Percentiles rank a stretch among this genome's conserved stretches.
These are phyloP conservation scores for Aspergillus aculeatus DNA, from an alignment of 2,329 filamentous ascomycete species.

Conservation along the genomic window DNA sequence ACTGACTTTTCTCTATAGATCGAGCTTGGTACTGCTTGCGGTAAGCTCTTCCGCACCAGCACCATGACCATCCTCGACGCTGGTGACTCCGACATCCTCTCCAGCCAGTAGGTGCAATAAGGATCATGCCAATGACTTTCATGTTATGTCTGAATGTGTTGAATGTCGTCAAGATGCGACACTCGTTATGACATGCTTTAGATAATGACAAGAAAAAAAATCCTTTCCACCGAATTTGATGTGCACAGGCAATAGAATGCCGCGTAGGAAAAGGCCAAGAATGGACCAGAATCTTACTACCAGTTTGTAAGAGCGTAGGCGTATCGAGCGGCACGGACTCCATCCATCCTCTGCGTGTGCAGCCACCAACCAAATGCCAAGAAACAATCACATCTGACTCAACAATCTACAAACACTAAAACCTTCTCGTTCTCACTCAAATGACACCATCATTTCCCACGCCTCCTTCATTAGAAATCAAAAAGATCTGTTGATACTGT, in stretches of 20 bases:
- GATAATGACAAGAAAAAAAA: conserved; percentile 26
- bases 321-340: not conserved
- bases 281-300: not conserved
- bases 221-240: conserved; percentile 11
- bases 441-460: not conserved
- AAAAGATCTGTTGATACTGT: not conserved
- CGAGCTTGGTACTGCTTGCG: conserved; percentile 95
- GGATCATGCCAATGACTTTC: conserved; percentile 11
- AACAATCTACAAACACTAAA: not conserved
- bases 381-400: not conserved
- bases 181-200: conserved; percentile 18
- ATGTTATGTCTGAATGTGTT: conserved; percentile 24
- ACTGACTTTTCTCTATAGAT: conserved; percentile 72
- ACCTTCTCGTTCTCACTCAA: not conserved
- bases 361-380: not conserved
- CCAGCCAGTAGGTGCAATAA: conserved; percentile 33
- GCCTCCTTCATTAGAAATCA: not conserved
- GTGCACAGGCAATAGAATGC: not conserved
- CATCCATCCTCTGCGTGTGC: too few species aligned
- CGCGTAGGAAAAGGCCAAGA: not conserved
- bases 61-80: conserved; percentile 97
- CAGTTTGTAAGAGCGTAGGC: not conserved
- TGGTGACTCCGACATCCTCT: conserved; percentile 97
- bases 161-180: conserved; percentile 11
- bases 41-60: conserved; percentile 97